These are phyloP conservation scores for Stagonosporopsis vannaccii DNA, from an alignment of 2,329 filamentous ascomycete species.

Conservation along the genomic window DNA sequence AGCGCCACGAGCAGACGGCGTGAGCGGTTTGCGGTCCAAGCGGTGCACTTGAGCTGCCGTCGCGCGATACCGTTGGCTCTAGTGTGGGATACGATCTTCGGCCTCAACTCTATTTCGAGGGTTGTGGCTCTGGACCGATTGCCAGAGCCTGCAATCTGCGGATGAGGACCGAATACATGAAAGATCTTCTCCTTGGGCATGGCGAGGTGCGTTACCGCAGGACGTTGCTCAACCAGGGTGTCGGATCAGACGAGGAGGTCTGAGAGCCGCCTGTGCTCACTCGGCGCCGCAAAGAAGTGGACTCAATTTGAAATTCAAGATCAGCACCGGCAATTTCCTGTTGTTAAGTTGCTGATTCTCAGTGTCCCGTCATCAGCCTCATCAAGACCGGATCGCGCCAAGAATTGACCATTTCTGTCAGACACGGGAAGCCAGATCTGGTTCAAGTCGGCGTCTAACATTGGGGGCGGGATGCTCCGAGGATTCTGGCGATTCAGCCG, in stretches of 20 bases:
- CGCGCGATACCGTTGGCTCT: constrained; percentile 34
- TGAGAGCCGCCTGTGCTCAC: constrained; percentile 20
- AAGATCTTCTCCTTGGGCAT: constrained; percentile 10
- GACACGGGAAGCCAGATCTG: constrained; percentile 5
- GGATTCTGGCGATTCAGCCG: neutral
- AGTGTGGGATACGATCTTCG: constrained; percentile 23
- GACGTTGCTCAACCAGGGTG: neutral
- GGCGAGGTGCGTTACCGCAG: neutral
- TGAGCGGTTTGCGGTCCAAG: constrained; percentile 33
- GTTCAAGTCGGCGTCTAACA: constrained; percentile 4
- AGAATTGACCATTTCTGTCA: neutral
- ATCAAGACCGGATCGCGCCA: constrained; percentile 4
- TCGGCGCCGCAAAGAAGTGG: constrained; percentile 29
- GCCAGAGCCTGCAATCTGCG: constrained; percentile 6
- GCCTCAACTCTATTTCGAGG: constrained; percentile 16
- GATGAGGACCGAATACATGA: neutral
- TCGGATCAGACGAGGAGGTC: constrained; percentile 10
- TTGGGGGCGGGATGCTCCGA: constrained; percentile 7
- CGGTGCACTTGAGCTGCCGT: constrained; percentile 26
- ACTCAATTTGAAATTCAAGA: constrained; percentile 28
- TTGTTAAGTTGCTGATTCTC: neutral
- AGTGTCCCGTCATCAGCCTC: constrained; percentile 1
- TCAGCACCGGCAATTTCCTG: constrained; percentile 17
- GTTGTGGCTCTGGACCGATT: constrained; percentile 13
- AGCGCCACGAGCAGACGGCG: constrained; percentile 25